Conservation (phyloP, 2,329 filamentous ascomycete species). For the Orbilia brochopaga region DNA sequence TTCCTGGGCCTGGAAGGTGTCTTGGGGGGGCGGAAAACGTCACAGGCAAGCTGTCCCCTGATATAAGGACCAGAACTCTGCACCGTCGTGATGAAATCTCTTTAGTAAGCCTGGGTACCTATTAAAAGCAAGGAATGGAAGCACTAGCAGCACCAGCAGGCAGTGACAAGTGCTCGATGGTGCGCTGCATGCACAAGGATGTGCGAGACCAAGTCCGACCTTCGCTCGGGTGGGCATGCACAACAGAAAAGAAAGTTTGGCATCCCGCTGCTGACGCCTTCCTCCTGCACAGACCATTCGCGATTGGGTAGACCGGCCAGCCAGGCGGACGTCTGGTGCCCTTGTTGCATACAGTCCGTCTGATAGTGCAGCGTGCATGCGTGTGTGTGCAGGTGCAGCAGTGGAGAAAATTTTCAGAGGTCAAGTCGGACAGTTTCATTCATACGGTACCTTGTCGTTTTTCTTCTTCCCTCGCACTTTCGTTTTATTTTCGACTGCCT, state of each 20-base stretch:
- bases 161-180: constrained; percentile 39
- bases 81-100: constrained; percentile 19
- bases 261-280: constrained; percentile 48
- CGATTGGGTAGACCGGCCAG: constrained; percentile 36
- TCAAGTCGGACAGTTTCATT: constrained; percentile 50
- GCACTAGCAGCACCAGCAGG: constrained; percentile 10
- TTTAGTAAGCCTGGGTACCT: constrained; percentile 42
- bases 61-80: constrained; percentile 30
- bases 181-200: constrained; percentile 50
- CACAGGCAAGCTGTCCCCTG: constrained; percentile 47
- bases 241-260: constrained; percentile 49
- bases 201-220: constrained; percentile 31
- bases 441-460: constrained; percentile 47
- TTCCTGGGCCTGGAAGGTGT: background rate
- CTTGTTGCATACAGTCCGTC: constrained; percentile 40
- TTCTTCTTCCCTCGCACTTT: constrained; percentile 7
- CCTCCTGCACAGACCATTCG: constrained; percentile 51
- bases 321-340: constrained; percentile 22
- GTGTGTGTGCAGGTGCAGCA: constrained; percentile 28
- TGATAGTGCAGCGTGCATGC: constrained; percentile 12
- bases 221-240: constrained; percentile 46
- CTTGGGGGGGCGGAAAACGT: constrained; percentile 21
- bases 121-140: constrained; percentile 44
- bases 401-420: constrained; percentile 46
- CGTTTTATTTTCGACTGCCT: constrained; percentile 35